Evolutionary conservation across 2,329 filamentous ascomycete species (phyloP), one percentile per base, ranked within the genome.

Genomic region (Simplicillium aogashimaense): DNA sequence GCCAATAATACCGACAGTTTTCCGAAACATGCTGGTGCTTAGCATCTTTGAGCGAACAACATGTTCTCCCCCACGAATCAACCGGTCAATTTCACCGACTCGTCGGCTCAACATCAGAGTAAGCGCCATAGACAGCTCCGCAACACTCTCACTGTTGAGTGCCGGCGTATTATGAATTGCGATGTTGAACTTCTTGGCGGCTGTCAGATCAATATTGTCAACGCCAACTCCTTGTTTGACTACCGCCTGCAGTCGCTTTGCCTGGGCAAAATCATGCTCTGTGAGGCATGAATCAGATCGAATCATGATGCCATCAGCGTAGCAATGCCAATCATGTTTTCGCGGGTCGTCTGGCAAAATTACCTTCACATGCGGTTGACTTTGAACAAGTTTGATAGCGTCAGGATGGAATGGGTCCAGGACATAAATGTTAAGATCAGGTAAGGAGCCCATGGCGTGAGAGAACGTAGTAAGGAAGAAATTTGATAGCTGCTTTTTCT

Each of bases 141-240:
- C 63, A 3, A 65, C 63, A 8, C 60, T 53, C 8, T 57, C 56
- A 2, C 57, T 54, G 45, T 61, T 69, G 11, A 64, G 57, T 4
- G 61, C 65, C 0, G 64, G 65, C 2, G 65, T 69, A 44, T 68
- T 67, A 49, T 61, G 54, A 20, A 69, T 59, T 16, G 55, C 55
- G 43, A 69, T 59, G 7, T 54, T 57, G 1, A 54, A 53, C 11
- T 53, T 45, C 4, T 47, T 40, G 41, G 61, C 65, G 7, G 64
- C 62, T 1, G 44, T 50, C 14, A 50, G 50, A 43, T 68, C 63
- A 35, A 65, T 64, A 38, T 61, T 66, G 47, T 68, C 63, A 33
- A 65, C 58, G 3, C 65, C 64, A 25, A 64, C 61, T 4, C 65
- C 65, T 41, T 67, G 65, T 49, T 68, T 67, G 37, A 60, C 61